Conservation (phyloP, 768 basidiomycete species). For the Naganishia friedmannii region DNA sequence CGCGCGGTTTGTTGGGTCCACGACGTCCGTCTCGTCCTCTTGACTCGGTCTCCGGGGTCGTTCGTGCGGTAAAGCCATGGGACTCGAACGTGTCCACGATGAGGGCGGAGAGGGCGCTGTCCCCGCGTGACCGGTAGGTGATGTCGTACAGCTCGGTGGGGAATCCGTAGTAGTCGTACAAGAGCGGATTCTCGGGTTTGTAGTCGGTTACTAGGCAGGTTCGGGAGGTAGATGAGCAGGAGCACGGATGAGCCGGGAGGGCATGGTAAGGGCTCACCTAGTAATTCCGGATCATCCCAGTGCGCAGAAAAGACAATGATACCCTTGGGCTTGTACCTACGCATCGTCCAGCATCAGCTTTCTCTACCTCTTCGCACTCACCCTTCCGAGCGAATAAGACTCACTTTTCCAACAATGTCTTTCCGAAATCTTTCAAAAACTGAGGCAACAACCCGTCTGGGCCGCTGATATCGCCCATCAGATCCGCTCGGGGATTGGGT, state of each 20-base stretch:
- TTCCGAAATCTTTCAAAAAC: slow-evolving; percentile 19
- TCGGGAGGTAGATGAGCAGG: background rate
- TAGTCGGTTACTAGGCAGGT: slow-evolving; percentile 66
- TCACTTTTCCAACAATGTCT: slow-evolving; percentile 18
- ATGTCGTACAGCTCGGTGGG: slow-evolving; percentile 57
- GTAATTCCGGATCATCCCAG: slow-evolving; percentile 64
- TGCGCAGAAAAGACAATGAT: slow-evolving; percentile 80
- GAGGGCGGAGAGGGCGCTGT: slow-evolving; percentile 59
- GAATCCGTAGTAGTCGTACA: slow-evolving; percentile 75
- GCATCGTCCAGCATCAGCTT: background rate
- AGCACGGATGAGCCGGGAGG: background rate
- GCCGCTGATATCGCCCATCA: slow-evolving; percentile 25
- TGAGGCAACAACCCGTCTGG: slow-evolving; percentile 14
- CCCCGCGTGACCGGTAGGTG: slow-evolving; percentile 68
- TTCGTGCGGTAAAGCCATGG: slow-evolving; percentile 61
- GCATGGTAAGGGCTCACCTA: slow-evolving; percentile 55
- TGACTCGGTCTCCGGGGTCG: slow-evolving; percentile 57
- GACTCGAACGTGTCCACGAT: slow-evolving; percentile 63
- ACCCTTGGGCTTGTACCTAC: slow-evolving; percentile 75
- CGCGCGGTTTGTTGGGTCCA: slow-evolving; percentile 44
- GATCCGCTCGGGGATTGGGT: background rate
- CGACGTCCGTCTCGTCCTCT: slow-evolving; percentile 69
- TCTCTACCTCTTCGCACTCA: background rate
- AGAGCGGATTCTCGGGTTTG: slow-evolving; percentile 68
- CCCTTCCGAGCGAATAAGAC: background rate